These are phyloP conservation scores for Linnemannia exigua DNA, from an alignment of 192 early-diverging fungal species.

Conservation along the genomic window DNA sequence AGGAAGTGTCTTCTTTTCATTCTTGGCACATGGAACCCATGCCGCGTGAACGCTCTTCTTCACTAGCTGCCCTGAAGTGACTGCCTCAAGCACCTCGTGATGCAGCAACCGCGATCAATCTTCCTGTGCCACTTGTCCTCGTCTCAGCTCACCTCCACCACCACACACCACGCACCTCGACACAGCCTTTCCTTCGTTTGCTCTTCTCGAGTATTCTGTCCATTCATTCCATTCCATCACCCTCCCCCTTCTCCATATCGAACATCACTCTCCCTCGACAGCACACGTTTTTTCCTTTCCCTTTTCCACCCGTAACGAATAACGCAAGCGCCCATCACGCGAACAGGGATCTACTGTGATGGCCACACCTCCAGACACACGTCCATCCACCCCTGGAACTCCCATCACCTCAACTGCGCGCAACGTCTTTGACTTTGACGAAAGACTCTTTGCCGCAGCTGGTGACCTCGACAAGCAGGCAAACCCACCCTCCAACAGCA, in stretches of 20 bases:
- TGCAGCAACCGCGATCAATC: not conserved
- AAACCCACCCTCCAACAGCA: slow-evolving; percentile 54
- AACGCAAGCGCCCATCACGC: not conserved
- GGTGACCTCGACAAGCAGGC: slow-evolving; percentile 51
- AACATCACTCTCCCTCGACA: not conserved
- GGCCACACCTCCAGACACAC: slow-evolving; percentile 43
- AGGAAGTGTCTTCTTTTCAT: not conserved
- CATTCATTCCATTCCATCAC: too few relatives aligned
- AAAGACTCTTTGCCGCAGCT: slow-evolving; percentile 39
- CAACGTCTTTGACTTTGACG: slow-evolving; percentile 56
- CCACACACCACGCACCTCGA: too few relatives aligned
- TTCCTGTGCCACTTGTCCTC: too few relatives aligned
- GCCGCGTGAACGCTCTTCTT: too few relatives aligned
- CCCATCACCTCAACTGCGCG: slow-evolving; percentile 41
- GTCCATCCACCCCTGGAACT: slow-evolving; percentile 53
- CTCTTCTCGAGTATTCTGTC: too few relatives aligned
- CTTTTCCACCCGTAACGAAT: not conserved
- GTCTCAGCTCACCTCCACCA: too few relatives aligned
- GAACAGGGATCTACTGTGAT: not conserved
- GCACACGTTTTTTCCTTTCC: not conserved
- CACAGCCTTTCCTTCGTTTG: too few relatives aligned
- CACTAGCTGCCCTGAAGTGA: too few relatives aligned
- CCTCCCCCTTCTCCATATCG: too few relatives aligned
- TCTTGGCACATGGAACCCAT: too few relatives aligned
- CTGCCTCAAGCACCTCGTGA: not conserved